Percentiles rank a stretch among this genome's conserved stretches.
These are phyloP conservation scores for Paramyrothecium sp. DNA, from an alignment of 2,329 filamentous ascomycete genomes.

Conservation along the genomic window DNA sequence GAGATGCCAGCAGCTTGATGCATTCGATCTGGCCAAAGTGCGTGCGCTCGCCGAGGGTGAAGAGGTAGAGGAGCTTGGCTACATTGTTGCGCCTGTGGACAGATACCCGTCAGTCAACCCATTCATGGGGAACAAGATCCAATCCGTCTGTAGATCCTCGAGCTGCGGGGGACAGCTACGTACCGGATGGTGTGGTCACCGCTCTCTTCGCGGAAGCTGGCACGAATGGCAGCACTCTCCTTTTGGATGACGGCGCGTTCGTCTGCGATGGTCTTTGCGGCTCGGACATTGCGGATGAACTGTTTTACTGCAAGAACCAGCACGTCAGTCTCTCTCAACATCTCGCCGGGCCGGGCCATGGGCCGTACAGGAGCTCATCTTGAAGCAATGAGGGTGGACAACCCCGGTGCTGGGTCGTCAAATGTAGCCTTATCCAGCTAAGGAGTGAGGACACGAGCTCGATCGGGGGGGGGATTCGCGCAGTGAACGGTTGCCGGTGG, in stretches of 20 bases:
- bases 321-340: neutral
- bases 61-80: constrained; percentile 95
- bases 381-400: constrained; percentile 20
- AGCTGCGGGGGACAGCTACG: constrained; percentile 23
- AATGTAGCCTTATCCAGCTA: constrained; percentile 5
- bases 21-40: constrained; percentile 99
- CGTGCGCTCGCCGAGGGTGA: constrained; percentile 93
- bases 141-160: neutral
- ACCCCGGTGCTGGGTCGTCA: constrained; percentile 27
- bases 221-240: constrained; percentile 95
- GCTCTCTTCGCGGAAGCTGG: constrained; percentile 97
- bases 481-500: neutral
- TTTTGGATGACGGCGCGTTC: constrained; percentile 98
- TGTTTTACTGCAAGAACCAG: constrained; percentile 74
- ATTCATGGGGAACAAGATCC: neutral
- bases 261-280: constrained; percentile 97
- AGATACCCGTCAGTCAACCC: neutral
- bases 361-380: constrained; percentile 39
- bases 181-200: constrained; percentile 88
- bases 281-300: constrained; percentile 98
- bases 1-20: constrained; percentile 92
- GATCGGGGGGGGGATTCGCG: neutral
- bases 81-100: constrained; percentile 87
- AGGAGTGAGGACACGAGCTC: neutral
- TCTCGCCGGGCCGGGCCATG: constrained; percentile 6